Base-by-base conservation (phyloP, 2,329 filamentous ascomycete genomes). In the Lachnum nothofagi region DNA sequence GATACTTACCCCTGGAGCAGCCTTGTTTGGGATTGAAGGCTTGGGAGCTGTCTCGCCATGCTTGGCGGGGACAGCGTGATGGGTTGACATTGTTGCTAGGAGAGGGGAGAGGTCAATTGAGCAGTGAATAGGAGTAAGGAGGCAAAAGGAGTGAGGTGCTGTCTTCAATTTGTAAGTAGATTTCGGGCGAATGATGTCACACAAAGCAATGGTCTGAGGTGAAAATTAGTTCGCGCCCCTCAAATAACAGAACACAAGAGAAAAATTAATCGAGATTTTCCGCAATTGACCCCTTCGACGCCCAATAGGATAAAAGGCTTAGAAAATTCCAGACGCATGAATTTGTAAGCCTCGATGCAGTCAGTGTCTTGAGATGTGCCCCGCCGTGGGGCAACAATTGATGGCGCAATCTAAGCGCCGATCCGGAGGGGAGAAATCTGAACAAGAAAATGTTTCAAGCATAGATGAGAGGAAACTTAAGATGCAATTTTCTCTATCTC, bases 1-100 rank as follows among this genome's bases (percentile, higher is more conserved):
- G 16, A 41, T 7, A 46, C 53, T 35, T 55, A 59, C 58, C 4
- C 60, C 60, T 52, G 46, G 38, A 16, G 60, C 60, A 39, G 54
- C 34, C 34, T 49, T 58, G 35, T 64, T 64, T 3, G 55, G 51
- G 38, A 61, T 55, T 25, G 56, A 49, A 22, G 44, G 41, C 24
- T 48, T 35, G 9, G 33, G 25, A 2, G 43, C 39, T 9, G 49
- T 55, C 22, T 58, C 46, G 27, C 57, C 52, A 35, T 61, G 46
- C 17, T 48, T 49, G 16, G 45, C 14, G 8, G 47, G 39, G 25
- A 59, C 46, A 16, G 24, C 52, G 35, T 60, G 52, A 44, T 57
- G 52, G 17, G 55, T 48, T 35, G 56, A 58, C 57, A 58, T 57
- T 27, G 23, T 22, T 37, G 34, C 17, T 37, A 19, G 3, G 17